phyloP scores from a whole-genome alignment of 2,329 filamentous ascomycete genomes.

The Penicillium psychrosexuale region DNA sequence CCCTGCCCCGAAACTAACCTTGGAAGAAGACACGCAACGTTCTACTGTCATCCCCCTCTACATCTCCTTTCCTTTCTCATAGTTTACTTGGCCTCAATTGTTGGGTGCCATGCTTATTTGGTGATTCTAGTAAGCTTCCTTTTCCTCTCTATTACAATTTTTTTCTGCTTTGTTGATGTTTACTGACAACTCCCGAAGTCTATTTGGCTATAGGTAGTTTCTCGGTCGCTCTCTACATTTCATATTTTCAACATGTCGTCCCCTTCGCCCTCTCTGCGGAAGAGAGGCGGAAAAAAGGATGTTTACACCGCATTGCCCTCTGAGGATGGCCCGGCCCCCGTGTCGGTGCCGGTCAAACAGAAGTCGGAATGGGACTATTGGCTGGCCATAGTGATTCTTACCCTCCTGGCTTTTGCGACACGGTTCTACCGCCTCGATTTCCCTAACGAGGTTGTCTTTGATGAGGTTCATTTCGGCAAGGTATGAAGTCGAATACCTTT shows the following conservation, averaged over 20 bases:
- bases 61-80: conserved; percentile 12
- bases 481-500: conserved; percentile 51
- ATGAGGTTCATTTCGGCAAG: conserved; percentile 99
- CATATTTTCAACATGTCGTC: conserved; percentile 34
- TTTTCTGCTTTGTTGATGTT: neutral
- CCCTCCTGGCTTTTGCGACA: conserved; percentile 79
- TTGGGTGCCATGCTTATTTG: conserved; percentile 25
- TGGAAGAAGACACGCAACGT: conserved; percentile 22
- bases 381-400: conserved; percentile 73
- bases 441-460: conserved; percentile 95
- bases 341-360: conserved; percentile 21
- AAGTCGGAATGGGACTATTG: conserved; percentile 77
- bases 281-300: conserved; percentile 43
- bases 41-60: conserved; percentile 9
- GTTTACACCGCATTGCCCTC: conserved; percentile 23
- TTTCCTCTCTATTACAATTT: neutral
- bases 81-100: conserved; percentile 13
- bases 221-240: conserved; percentile 29
- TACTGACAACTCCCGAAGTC: conserved; percentile 20
- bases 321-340: conserved; percentile 22
- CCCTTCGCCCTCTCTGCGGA: conserved; percentile 40
- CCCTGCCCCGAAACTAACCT: conserved; percentile 9
- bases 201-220: conserved; percentile 30
- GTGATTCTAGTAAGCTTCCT: conserved; percentile 22
- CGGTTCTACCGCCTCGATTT: conserved; percentile 95